Evolutionary conservation across 1,139 yeast genomes (phyloP), one percentile per base, ranked within the genome.

Genomic region (Candida sanyaensis): DNA sequence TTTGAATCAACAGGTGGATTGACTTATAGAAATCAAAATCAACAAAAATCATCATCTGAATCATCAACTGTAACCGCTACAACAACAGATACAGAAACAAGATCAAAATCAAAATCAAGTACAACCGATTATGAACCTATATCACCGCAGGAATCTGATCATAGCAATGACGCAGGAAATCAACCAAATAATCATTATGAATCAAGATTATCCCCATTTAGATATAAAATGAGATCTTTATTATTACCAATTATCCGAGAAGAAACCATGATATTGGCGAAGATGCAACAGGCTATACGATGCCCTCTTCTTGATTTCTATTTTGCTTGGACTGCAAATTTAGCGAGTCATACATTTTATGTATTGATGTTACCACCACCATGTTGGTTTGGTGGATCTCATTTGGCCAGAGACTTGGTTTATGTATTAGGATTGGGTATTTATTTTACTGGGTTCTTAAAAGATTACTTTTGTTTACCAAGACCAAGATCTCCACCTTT

Each of bases 281-380:
- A 59, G 3, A 66, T 89, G 52, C 99, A 93, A 68, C 52, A 59
- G 6, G 49, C 55, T 23, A 58, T 77, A 23, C 71, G 96, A 47
- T 66, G 68, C 33, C 79, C 84, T 3, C 51, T 69, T 28, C 69
- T 86, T 47, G 97, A 92, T 66, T 63, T 76, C 41, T 93, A 87
- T 64, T 93, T 93, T 66, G 89, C 96, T 11, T 83, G 90, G 75
- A 81, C 96, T 2, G 97, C 99, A 23, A 86, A 88, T 60, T 73
- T 93, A 55, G 99, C 97, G 0, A 82, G 96, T 8, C 99, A 93
- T 65, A 90, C 97, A 0, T 93, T 93, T 63, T 93, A 93, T 64
- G 96, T 93, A 46, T 66, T 92, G 45, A 84, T 89, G 82, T 75
- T 93, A 41, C 99, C 99, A 0, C 64, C 88, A 26, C 89, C 96